A percentile compares a stretch with the other conserved stretches of the same genome.
Conservation (phyloP, 331 rosid genomes). For the Erythrophleum ivorense region DNA sequence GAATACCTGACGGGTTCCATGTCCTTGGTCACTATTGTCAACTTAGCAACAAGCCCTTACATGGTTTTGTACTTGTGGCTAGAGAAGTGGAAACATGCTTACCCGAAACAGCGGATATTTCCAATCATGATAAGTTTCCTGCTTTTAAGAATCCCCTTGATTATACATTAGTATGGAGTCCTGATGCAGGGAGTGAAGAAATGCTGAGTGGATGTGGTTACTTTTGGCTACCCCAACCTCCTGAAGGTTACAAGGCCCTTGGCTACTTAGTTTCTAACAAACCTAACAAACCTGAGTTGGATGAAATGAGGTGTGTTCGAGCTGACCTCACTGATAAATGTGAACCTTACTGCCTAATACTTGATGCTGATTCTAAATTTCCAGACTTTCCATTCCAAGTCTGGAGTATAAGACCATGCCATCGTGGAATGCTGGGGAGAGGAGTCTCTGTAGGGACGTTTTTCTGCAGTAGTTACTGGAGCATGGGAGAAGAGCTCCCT, state of each 20-base stretch:
- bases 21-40: conserved; percentile 87
- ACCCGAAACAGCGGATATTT: conserved; percentile 37
- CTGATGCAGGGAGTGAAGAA: conserved; percentile 58
- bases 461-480: conserved; percentile 57
- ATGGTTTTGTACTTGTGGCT: conserved; percentile 76
- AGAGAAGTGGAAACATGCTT: conserved; percentile 54
- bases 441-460: conserved; percentile 82
- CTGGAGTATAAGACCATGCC: conserved; percentile 64
- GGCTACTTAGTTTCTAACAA: conserved; percentile 73
- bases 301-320: conserved; percentile 77
- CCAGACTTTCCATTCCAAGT: conserved; percentile 57
- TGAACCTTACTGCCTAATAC: conserved; percentile 57
- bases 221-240: conserved; percentile 85
- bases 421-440: conserved; percentile 68
- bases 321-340: conserved; percentile 72
- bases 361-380: conserved; percentile 43
- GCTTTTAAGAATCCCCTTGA: conserved; percentile 74
- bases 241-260: conserved; percentile 75
- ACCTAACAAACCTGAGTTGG: conserved; percentile 68
- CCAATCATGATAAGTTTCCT: conserved; percentile 46
- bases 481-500: conserved; percentile 57
- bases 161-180: conserved; percentile 67
- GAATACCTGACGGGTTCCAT: conserved; percentile 73
- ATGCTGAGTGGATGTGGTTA: conserved; percentile 51
- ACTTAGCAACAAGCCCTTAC: conserved; percentile 57